Percentiles rank a stretch among this genome's conserved stretches.
Evolutionary conservation across 2,329 filamentous ascomycete species (phyloP).

Genomic region (Sporothrix variecibatus): DNA sequence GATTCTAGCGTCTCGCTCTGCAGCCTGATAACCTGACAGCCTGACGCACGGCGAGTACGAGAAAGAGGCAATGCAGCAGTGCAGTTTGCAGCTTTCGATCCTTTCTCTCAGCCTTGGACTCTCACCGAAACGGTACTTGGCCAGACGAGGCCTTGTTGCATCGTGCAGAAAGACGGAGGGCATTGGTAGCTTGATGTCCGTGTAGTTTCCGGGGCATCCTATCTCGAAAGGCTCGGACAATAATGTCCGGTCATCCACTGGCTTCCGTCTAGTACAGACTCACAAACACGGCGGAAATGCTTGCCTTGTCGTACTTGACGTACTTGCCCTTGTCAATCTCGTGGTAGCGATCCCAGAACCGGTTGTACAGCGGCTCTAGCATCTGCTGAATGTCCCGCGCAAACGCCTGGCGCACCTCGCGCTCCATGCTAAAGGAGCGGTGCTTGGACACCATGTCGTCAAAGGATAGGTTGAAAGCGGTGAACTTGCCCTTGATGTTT

Average conservation of each 20-base stretch:
- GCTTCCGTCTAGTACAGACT: slow-evolving; percentile 47
- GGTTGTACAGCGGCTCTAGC: slow-evolving; percentile 89
- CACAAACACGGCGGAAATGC: slow-evolving; percentile 68
- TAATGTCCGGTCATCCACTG: not conserved
- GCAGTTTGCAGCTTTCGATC: not conserved
- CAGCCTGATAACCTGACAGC: not conserved
- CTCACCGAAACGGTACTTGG: not conserved
- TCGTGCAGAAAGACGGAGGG: too few relatives aligned
- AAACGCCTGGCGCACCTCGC: slow-evolving; percentile 79
- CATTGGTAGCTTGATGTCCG: too few relatives aligned
- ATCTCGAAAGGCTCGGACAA: not conserved
- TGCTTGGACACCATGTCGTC: slow-evolving; percentile 85
- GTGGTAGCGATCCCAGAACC: slow-evolving; percentile 97
- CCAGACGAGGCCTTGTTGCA: not conserved
- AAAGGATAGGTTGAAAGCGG: slow-evolving; percentile 84
- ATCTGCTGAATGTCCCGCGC: slow-evolving; percentile 84
- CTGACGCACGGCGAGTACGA: not conserved
- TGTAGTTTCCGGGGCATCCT: too few relatives aligned
- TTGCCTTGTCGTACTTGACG: slow-evolving; percentile 91
- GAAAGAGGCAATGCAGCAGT: not conserved
- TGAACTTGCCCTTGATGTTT: slow-evolving; percentile 93
- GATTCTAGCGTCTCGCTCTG: not conserved
- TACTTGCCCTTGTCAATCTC: slow-evolving; percentile 99
- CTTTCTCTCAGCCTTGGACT: not conserved
- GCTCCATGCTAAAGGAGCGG: slow-evolving; percentile 84